Base-by-base conservation (phyloP, 371 early-diverging fungal species). In the Coemansia sp. region DNA sequence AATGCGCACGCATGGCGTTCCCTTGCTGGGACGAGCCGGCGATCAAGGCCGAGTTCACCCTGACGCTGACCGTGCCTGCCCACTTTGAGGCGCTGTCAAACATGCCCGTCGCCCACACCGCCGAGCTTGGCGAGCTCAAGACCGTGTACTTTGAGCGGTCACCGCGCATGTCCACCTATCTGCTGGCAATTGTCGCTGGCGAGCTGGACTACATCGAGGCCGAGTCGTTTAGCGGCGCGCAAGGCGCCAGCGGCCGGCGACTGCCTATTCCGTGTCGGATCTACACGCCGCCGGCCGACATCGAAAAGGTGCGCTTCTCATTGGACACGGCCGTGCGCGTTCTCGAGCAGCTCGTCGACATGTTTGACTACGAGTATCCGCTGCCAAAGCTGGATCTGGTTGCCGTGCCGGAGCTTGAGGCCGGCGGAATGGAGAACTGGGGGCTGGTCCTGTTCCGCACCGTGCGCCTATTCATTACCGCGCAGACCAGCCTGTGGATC, bases 371-470 rank as follows among this genome's bases (percentile, higher is more conserved):
- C 47, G 83, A 87, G 34, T 96, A 94, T 79, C 93, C 93, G 20
- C 79, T 96, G 51, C 88, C 93, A 53, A 96, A 96, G 81, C 79
- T 91, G 70, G 98, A 96, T 81, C 81, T 93, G 72, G 85, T 96
- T 13, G 94, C 95, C 34, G 87, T 97, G 20, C 93, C 94, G 14
- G 93, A 93, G 73, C 95, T 96, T 76, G 85, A 87, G 40, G 86
- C 88, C 49, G 92, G 92, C 20, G 93, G 90, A 9, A 92, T 93
- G 93, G 93, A 97, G 78, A 98, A 98, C 80, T 96, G 96, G 96
- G 95, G 96, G 6, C 76, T 98, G 35, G 87, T 97, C 20, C 93
- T 95, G 8, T 98, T 87, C 82, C 85, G 99, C 53, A 88, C 85
- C 36, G 83, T 88, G 51, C 83, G 84, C 16, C 80, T 97, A 11